Percentiles rank a stretch among this genome's conserved stretches.
Conservation (phyloP, 257 asterid genomes). For the Knoxia roxburghii region DNA sequence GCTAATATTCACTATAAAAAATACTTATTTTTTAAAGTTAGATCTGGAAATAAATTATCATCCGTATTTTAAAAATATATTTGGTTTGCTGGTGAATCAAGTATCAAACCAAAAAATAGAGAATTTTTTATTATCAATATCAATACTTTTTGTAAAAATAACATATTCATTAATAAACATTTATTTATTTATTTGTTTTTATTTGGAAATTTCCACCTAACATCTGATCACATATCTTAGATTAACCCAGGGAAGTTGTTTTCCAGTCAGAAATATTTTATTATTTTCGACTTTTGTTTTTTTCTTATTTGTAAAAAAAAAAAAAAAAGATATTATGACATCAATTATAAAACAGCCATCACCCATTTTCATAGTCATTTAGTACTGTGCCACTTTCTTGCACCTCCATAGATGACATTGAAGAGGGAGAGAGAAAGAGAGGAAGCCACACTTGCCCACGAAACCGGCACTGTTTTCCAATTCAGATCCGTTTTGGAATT, state of each 20-base stretch:
- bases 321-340: background rate
- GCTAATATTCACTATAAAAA: too few species aligned
- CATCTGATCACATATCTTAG: conserved; percentile 40
- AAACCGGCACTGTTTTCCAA: conserved; percentile 9
- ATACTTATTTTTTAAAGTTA: too few species aligned
- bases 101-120: too few species aligned
- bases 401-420: conserved; percentile 21
- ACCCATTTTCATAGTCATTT: background rate
- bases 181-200: background rate
- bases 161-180: conserved; percentile 10
- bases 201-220: conserved; percentile 32
- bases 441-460: conserved; percentile 6
- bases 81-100: too few species aligned
- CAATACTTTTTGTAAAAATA: conserved; percentile 12
- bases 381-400: conserved; percentile 8
- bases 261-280: conserved; percentile 24
- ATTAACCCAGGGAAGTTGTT: conserved; percentile 39
- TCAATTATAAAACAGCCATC: conserved; percentile 9
- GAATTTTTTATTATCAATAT: too few species aligned
- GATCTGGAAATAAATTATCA: too few species aligned
- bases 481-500: conserved; percentile 38
- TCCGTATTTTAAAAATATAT: too few species aligned
- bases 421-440: conserved; percentile 29
- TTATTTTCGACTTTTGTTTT: conserved; percentile 15
- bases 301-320: conserved; percentile 14